Evolutionary conservation across 305 asterid genomes (phyloP).

Genomic region (Fraxinus greggii): DNA sequence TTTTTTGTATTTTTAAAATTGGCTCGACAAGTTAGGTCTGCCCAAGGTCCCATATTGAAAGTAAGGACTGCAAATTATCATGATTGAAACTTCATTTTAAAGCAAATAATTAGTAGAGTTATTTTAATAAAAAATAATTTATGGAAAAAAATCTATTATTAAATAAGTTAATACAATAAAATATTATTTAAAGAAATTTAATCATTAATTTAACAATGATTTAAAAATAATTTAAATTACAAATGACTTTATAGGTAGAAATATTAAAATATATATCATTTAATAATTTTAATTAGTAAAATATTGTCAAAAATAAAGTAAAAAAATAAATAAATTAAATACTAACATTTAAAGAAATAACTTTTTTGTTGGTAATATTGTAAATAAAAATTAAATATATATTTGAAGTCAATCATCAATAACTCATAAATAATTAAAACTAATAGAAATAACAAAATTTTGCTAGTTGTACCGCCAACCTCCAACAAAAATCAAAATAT

Average conservation of each 20-base stretch:
- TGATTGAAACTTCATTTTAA: neutral
- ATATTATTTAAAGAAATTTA: too few relatives aligned
- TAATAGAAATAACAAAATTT: neutral
- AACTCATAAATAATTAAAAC: neutral
- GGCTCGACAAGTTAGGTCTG: neutral
- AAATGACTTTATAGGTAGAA: neutral
- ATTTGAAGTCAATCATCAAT: neutral
- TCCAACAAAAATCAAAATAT: neutral
- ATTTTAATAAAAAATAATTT: too few relatives aligned
- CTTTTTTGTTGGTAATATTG: neutral
- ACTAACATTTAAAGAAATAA: neutral
- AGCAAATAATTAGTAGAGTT: neutral
- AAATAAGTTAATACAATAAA: too few relatives aligned
- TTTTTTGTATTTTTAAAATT: too few relatives aligned
- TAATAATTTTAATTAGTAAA: neutral
- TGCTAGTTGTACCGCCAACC: neutral
- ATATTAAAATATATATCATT: too few relatives aligned
- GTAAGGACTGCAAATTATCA: neutral
- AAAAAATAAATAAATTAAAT: too few relatives aligned
- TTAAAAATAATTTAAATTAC: too few relatives aligned
- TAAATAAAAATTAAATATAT: too few relatives aligned
- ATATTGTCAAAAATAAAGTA: too few relatives aligned
- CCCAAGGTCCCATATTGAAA: neutral
- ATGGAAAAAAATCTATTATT: too few relatives aligned
- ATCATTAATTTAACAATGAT: too few relatives aligned